These are phyloP conservation scores for Solanum sejunctum DNA, from an alignment of 257 asterid species.

Conservation along the genomic window DNA sequence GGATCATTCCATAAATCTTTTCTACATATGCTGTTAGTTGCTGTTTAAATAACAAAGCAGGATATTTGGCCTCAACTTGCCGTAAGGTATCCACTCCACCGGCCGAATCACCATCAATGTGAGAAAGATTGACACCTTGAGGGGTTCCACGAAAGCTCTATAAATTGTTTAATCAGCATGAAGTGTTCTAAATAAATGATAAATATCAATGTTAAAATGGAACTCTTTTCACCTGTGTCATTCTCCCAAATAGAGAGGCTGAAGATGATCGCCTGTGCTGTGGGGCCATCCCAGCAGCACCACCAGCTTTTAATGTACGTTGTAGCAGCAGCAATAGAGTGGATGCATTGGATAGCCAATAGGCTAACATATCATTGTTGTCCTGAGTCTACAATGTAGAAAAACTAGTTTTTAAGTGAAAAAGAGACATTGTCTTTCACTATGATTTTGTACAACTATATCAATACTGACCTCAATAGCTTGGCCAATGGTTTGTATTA, in stretches of 20 bases:
- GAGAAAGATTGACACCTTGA: constrained; percentile 66
- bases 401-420: not conserved
- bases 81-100: constrained; percentile 42
- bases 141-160: constrained; percentile 95
- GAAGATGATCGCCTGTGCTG: constrained; percentile 72
- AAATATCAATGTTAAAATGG: not conserved
- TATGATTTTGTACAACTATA: not conserved
- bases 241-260: constrained; percentile 89
- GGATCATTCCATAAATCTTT: constrained; percentile 12
- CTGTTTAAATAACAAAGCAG: constrained; percentile 70
- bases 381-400: constrained; percentile 61
- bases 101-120: constrained; percentile 43
- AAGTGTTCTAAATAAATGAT: not conserved
- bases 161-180: not conserved
- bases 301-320: constrained; percentile 92
- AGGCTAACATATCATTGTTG: constrained; percentile 72
- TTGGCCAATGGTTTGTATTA: constrained; percentile 84
- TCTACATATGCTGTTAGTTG: constrained; percentile 13
- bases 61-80: constrained; percentile 98
- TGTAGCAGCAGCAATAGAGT: constrained; percentile 85
- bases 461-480: not conserved
- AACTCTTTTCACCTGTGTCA: constrained; percentile 70
- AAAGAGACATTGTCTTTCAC: not conserved
- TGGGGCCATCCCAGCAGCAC: constrained; percentile 64
- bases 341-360: constrained; percentile 75